Conservation (phyloP, 495 filamentous ascomycete species). For the Aspergillus cavernicola region DNA sequence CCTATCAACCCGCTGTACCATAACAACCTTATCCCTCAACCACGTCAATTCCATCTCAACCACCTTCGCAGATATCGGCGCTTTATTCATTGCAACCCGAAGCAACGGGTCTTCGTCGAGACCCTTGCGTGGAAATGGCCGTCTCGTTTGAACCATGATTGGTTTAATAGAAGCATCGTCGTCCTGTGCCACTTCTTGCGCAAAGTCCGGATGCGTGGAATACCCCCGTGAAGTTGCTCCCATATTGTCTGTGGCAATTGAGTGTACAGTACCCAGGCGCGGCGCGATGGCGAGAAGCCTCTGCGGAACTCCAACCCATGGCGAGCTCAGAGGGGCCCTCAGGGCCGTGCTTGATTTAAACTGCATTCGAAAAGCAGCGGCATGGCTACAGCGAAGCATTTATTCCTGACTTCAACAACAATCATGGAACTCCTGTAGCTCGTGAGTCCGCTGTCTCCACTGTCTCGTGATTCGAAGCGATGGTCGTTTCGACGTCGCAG, state of each 20-base stretch:
- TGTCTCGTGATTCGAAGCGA: not conserved
- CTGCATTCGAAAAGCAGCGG: slow-evolving; percentile 14
- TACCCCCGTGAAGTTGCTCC: no score
- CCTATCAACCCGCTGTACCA: slow-evolving; percentile 58
- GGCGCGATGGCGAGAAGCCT: not conserved
- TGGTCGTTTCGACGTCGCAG: no score
- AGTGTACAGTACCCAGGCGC: not conserved
- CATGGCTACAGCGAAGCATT: slow-evolving; percentile 27
- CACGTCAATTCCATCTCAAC: slow-evolving; percentile 56
- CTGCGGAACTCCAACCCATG: slow-evolving; percentile 9
- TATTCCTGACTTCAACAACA: not conserved
- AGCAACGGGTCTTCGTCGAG: not conserved
- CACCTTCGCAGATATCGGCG: slow-evolving; percentile 10
- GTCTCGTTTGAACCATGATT: no score
- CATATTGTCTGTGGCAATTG: not conserved
- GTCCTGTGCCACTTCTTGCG: no score
- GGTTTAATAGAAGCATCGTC: no score
- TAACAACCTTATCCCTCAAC: slow-evolving; percentile 60
- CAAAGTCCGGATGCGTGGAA: no score
- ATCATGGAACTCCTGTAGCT: not conserved
- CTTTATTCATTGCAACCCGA: slow-evolving; percentile 1
- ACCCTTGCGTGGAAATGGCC: no score
- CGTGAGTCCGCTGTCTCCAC: not conserved
- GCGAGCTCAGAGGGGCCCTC: slow-evolving; percentile 5
- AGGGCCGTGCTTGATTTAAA: slow-evolving; percentile 9